phyloP scores from a whole-genome alignment of 2,329 filamentous ascomycete genomes.

The Xylaria sp. region DNA sequence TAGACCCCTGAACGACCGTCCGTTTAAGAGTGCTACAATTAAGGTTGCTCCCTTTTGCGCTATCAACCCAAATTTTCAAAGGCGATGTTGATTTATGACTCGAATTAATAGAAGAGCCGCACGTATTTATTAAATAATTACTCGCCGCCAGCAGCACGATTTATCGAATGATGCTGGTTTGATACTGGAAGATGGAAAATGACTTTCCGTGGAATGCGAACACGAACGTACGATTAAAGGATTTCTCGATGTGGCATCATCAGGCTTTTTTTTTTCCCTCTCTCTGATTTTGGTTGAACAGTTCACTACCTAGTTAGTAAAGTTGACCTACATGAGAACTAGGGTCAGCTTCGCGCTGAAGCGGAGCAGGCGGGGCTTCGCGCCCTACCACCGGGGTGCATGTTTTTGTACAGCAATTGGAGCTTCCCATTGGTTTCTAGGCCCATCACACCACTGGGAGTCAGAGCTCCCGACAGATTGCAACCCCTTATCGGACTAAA shows the following conservation, averaged over 20 bases:
- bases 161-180: conserved; percentile 21
- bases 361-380: background rate
- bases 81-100: conserved; percentile 3
- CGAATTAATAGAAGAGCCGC: background rate
- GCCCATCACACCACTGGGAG: conserved; percentile 32
- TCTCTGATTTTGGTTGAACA: conserved; percentile 1
- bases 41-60: conserved; percentile 13
- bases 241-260: conserved; percentile 31
- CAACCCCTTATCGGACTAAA: conserved; percentile 8
- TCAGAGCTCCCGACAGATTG: conserved; percentile 26
- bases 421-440: conserved; percentile 29
- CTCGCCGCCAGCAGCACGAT: background rate
- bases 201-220: conserved; percentile 22
- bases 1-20: conserved; percentile 39
- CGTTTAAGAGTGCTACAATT: conserved; percentile 28
- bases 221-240: conserved; percentile 33
- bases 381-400: background rate
- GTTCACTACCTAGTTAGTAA: background rate
- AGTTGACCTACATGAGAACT: background rate
- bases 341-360: background rate
- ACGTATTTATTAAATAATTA: conserved; percentile 19
- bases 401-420: conserved; percentile 12
- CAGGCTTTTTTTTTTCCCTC: background rate
- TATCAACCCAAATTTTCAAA: conserved; percentile 9
- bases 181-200: background rate